Evolutionary conservation across 106 monocot genomes (phyloP).

Genomic region (Platanthera guangdongensis): DNA sequence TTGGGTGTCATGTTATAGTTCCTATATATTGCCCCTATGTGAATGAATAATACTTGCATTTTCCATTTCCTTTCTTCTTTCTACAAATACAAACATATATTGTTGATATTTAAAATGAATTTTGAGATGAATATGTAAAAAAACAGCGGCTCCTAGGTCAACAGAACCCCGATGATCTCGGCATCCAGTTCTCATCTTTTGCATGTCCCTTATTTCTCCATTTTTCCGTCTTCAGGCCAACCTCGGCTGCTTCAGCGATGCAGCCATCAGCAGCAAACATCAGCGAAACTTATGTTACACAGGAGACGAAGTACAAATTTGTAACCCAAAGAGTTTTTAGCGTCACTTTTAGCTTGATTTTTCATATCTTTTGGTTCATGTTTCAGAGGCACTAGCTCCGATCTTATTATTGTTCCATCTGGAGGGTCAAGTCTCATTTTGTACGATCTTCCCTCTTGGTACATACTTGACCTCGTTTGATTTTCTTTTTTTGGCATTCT

Average conservation of each 20-base stretch:
- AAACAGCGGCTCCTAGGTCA: no score
- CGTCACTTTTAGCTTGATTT: neutral
- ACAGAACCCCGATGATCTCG: no score
- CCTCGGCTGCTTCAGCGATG: neutral
- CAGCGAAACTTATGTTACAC: neutral
- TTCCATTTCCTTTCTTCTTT: no score
- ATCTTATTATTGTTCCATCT: neutral
- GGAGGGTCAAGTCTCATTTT: conserved; percentile 2
- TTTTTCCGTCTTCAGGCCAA: neutral
- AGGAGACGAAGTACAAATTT: neutral
- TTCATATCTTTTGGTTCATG: neutral
- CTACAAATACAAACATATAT: no score
- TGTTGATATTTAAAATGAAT: no score
- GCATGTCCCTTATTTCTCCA: neutral
- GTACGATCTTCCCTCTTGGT: neutral
- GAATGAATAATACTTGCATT: no score
- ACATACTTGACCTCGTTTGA: neutral
- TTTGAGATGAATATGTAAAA: no score
- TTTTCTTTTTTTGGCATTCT: neutral
- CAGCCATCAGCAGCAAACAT: neutral
- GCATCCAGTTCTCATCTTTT: neutral
- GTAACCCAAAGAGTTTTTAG: neutral
- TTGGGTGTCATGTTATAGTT: no score
- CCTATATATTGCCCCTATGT: no score
- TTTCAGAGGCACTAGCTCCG: neutral